Evolutionary conservation across 345 rosid genomes (phyloP).

Genomic region (Lepidium aucheri): DNA sequence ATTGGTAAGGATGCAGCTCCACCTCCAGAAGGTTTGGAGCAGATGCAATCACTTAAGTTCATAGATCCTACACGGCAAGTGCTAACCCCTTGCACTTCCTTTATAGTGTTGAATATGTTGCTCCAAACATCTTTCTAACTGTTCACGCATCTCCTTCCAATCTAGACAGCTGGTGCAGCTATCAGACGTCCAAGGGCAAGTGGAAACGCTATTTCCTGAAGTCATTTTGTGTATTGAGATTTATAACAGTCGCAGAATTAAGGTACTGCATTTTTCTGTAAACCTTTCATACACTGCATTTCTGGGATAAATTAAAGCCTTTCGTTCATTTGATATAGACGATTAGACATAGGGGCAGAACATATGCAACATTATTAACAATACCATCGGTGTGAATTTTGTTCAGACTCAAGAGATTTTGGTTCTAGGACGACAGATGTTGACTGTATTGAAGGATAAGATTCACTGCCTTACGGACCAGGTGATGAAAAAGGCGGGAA

Average conservation of each 20-base stretch:
- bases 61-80: conserved; percentile 32
- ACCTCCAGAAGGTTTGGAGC: conserved; percentile 33
- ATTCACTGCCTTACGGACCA: conserved; percentile 71
- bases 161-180: conserved; percentile 35
- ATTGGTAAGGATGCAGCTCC: conserved; percentile 22
- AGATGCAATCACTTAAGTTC: conserved; percentile 48
- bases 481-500: conserved; percentile 64
- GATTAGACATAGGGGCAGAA: not conserved
- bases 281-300: not conserved
- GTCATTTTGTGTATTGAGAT: conserved; percentile 67
- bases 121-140: not conserved
- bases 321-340: not conserved
- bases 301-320: not conserved
- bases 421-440: conserved; percentile 61
- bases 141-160: not conserved
- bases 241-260: conserved; percentile 37
- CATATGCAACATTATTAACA: not conserved
- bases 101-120: not conserved
- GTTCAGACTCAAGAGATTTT: conserved; percentile 74
- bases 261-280: conserved; percentile 38
- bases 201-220: conserved; percentile 43
- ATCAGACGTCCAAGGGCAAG: conserved; percentile 28
- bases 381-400: not conserved
- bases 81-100: not conserved
- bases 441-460: conserved; percentile 72